Conservation (phyloP, 768 basidiomycete species). For the Rhizopogon rudus region DNA sequence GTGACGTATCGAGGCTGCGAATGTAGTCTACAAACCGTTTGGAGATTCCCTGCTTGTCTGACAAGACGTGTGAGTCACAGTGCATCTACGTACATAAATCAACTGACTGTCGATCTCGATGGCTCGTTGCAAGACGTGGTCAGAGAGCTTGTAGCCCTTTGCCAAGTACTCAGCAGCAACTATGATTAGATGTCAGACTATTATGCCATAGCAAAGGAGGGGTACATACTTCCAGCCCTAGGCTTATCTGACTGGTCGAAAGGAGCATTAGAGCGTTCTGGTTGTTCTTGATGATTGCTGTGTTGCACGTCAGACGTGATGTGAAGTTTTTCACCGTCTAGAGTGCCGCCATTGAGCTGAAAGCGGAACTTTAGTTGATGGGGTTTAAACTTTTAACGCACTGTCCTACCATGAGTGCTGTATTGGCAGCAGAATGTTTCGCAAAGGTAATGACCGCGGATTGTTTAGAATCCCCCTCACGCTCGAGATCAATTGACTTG, state of each 20-base stretch:
- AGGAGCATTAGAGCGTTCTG: conserved; percentile 29
- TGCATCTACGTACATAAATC: neutral
- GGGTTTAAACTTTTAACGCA: accelerated
- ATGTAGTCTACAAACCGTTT: conserved; percentile 79
- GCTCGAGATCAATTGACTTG: conserved; percentile 53
- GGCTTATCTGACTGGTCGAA: conserved; percentile 92
- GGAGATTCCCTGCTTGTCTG: conserved; percentile 86
- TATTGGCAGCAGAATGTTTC: conserved; percentile 79
- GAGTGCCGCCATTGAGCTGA: conserved; percentile 68
- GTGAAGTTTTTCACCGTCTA: conserved; percentile 65
- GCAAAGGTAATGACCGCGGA: conserved; percentile 79
- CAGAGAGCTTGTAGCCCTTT: conserved; percentile 79
- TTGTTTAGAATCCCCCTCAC: conserved; percentile 29
- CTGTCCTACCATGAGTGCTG: conserved; percentile 67
- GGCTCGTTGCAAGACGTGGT: conserved; percentile 70
- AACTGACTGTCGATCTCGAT: conserved; percentile 71
- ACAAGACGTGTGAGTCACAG: neutral
- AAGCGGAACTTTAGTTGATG: neutral
- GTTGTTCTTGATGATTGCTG: conserved; percentile 45
- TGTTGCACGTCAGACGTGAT: conserved; percentile 70
- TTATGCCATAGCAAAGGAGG: neutral
- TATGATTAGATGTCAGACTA: conserved; percentile 17
- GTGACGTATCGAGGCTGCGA: conserved; percentile 58
- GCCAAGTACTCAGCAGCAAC: conserved; percentile 95
- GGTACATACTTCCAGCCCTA: conserved; percentile 65